Base-by-base conservation (phyloP, 805 yeast species). In the Kregervanrija fluxuum region DNA sequence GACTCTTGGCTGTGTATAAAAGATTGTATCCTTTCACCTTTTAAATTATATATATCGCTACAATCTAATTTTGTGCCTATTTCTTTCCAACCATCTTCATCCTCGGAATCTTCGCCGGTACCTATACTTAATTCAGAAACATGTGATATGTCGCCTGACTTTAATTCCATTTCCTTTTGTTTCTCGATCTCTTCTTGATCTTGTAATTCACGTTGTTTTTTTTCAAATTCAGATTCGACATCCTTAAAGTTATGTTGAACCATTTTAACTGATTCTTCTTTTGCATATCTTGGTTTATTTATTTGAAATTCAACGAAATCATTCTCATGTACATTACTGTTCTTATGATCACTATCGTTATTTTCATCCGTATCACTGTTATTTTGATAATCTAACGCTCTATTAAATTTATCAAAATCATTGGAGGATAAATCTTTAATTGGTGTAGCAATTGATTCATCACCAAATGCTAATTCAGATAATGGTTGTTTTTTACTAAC, bases 31-130 rank as follows among this genome's bases (percentile, higher is more conserved):
- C 80, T 64, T 46, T 80, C 79, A 4, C 93, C 97, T 54, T 76
- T 77, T 22, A 87, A 85, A 56, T 91, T 86, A 59, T 87, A 91
- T 36, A 87, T 74, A 49, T 87, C 87, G 15, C 57, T 48, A 45
- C 77, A 72, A 40, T 82, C 78, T 3, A 95, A 80, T 30, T 87
- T 81, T 0, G 91, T 80, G 37, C 85, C 83, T 87, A 93, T 89
- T 13, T 85, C 79, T 56, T 84, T 81, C 99, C 99, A 93, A 30
- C 73, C 82, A 11, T 70, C 75, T 33, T 72, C 76, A 13, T 68
- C 74, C 16, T 50, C 58, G 5, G 52, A 45, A 35, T 52, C 60
- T 28, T 52, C 52, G 33, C 44, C 42, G 3, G 44, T 49, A 31
- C 42, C 43, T 10, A 51, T 11, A 11, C 31, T 37, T 28, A 17